Conservation (phyloP, 257 asterid genomes). For the Jaltomata sinuosa region DNA sequence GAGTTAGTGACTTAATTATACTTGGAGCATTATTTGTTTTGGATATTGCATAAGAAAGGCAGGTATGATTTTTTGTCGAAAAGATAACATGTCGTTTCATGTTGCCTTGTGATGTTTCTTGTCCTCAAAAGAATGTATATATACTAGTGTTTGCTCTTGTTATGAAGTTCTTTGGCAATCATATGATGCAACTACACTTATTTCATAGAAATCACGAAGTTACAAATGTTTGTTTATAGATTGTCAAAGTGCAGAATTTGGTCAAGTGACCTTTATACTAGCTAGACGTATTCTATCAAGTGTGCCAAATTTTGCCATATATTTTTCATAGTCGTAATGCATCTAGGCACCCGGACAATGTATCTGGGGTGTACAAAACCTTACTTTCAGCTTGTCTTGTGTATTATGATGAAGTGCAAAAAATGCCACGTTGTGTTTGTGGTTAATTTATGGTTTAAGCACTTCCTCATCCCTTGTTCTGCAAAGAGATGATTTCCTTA, state of each 20-base stretch:
- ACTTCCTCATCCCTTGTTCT: background rate
- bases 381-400: background rate
- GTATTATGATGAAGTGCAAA: background rate
- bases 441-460: background rate
- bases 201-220: background rate
- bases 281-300: background rate
- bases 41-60: background rate
- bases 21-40: background rate
- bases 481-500: background rate
- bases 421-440: background rate
- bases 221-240: background rate
- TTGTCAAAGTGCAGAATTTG: background rate
- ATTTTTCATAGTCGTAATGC: background rate
- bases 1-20: background rate
- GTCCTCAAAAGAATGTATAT: background rate
- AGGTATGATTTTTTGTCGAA: background rate
- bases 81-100: background rate
- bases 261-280: background rate
- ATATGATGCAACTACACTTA: background rate
- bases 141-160: background rate
- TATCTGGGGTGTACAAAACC: background rate
- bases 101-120: background rate
- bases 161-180: background rate
- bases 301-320: background rate
- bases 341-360: background rate